Conservation (phyloP, 73 alveolate genomes). For the Paramecium caudatum region DNA sequence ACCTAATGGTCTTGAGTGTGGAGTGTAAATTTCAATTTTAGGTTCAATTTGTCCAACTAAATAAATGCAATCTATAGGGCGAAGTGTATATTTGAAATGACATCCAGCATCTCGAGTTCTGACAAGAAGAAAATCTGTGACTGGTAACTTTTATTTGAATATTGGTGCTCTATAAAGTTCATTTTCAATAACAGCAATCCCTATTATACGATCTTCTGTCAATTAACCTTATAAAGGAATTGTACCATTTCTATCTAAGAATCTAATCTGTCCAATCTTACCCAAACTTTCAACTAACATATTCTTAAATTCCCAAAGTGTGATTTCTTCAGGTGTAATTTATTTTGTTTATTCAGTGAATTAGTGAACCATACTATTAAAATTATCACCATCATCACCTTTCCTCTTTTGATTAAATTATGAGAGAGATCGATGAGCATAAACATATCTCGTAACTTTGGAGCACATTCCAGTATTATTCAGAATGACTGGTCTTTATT, state of each 20-base stretch:
- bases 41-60: conserved; percentile 98
- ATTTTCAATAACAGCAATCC: conserved; percentile 88
- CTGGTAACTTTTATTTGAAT: conserved; percentile 87
- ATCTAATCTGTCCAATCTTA: conserved; percentile 67
- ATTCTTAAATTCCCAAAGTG: conserved; percentile 61
- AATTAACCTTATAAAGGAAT: conserved; percentile 77
- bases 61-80: conserved; percentile 94
- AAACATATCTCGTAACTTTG: conserved; percentile 76
- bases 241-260: conserved; percentile 68
- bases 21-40: conserved; percentile 94
- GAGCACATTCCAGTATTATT: conserved; percentile 79
- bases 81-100: conserved; percentile 85
- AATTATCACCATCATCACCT: conserved; percentile 28
- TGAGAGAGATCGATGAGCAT: conserved; percentile 55
- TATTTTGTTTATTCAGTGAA: conserved; percentile 68
- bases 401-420: conserved; percentile 27
- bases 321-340: conserved; percentile 55
- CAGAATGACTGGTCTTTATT: conserved; percentile 74
- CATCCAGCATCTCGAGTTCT: conserved; percentile 88
- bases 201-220: conserved; percentile 76
- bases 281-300: conserved; percentile 69
- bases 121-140: conserved; percentile 92
- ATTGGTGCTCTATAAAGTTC: conserved; percentile 97
- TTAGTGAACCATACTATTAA: conserved; percentile 54
- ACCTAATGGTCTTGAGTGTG: conserved; percentile 92